A percentile compares a stretch with the other conserved stretches of the same genome.
Conservation (phyloP, 2,329 filamentous ascomycete genomes). For the Diaporthe capsici region DNA sequence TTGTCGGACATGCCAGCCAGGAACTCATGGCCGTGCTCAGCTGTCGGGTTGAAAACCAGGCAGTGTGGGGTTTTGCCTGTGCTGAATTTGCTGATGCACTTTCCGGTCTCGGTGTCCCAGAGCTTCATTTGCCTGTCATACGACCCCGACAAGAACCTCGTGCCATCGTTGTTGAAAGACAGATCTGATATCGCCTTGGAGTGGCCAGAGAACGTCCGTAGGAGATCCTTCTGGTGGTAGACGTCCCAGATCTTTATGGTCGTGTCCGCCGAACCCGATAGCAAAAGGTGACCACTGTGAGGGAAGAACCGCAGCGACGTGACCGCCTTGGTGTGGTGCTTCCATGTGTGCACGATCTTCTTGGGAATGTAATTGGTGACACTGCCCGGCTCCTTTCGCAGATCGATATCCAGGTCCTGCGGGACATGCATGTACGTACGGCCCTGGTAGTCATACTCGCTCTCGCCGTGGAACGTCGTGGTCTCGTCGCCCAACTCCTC, state of each 20-base stretch:
- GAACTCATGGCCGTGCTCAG: slow-evolving; percentile 87
- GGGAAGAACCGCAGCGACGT: slow-evolving; percentile 94
- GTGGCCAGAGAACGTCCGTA: slow-evolving; percentile 94
- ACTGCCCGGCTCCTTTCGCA: slow-evolving; percentile 84
- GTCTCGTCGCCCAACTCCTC: slow-evolving; percentile 80
- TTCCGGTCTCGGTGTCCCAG: slow-evolving; percentile 97
- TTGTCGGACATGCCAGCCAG: slow-evolving; percentile 98
- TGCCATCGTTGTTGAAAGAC: slow-evolving; percentile 86
- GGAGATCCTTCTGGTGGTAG: slow-evolving; percentile 88
- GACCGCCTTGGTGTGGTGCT: slow-evolving; percentile 85
- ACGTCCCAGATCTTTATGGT: slow-evolving; percentile 96
- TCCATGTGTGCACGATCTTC: slow-evolving; percentile 93
- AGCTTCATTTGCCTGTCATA: slow-evolving; percentile 98
- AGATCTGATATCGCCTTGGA: slow-evolving; percentile 91
- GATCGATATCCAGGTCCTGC: slow-evolving; percentile 87
- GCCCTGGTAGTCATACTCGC: slow-evolving; percentile 93
- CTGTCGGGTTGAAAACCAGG: slow-evolving; percentile 89
- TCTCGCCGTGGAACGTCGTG: slow-evolving; percentile 86
- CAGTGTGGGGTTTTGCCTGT: slow-evolving; percentile 97
- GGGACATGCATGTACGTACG: slow-evolving; percentile 98
- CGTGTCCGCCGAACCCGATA: slow-evolving; percentile 90
- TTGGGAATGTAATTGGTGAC: slow-evolving; percentile 94
- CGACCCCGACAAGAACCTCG: slow-evolving; percentile 89
- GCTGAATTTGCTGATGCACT: slow-evolving; percentile 88
- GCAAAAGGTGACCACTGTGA: slow-evolving; percentile 84